A percentile compares a stretch with the other conserved stretches of the same genome.
These are phyloP conservation scores for Sugiyamaella lignohabitans DNA, from an alignment of 805 yeast genomes.

Conservation along the genomic window DNA sequence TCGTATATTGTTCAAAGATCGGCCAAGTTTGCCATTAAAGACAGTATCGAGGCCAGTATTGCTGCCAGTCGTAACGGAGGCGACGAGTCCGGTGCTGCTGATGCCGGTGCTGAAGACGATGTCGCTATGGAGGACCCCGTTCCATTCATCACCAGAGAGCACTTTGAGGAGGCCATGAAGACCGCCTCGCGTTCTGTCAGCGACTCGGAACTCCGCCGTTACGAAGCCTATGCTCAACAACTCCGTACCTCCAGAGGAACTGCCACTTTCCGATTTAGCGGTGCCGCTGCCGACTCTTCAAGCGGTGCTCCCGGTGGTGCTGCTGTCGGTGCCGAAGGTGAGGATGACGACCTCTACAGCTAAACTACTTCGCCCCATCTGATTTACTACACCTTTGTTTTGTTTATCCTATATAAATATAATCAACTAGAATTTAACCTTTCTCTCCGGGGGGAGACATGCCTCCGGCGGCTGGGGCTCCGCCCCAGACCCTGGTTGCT, in stretches of 20 bases:
- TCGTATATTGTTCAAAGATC: conserved; percentile 96
- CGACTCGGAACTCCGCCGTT: conserved; percentile 96
- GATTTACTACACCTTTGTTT: neutral
- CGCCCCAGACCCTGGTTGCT: neutral
- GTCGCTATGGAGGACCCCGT: conserved; percentile 85
- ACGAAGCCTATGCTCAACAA: conserved; percentile 97
- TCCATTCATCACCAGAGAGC: conserved; percentile 88
- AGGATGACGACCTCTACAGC: conserved; percentile 64
- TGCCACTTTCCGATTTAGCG: conserved; percentile 80
- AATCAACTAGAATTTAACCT: neutral
- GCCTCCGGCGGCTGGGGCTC: neutral
- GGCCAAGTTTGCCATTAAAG: conserved; percentile 97
- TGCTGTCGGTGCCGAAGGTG: conserved; percentile 45
- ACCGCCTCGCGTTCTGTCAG: conserved; percentile 97
- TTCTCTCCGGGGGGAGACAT: too few species aligned
- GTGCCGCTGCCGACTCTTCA: conserved; percentile 33
- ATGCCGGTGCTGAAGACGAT: conserved; percentile 38
- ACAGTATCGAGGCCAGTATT: conserved; percentile 81
- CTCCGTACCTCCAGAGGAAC: conserved; percentile 94
- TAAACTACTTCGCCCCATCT: conserved; percentile 19
- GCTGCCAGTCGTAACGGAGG: conserved; percentile 30
- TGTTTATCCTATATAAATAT: neutral
- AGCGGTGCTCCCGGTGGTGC: conserved; percentile 43
- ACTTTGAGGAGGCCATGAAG: conserved; percentile 99
- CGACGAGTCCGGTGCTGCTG: conserved; percentile 42